These are phyloP conservation scores for Fagopyrum esculentum DNA, from an alignment of 148 eudicot genomes.

Conservation along the genomic window DNA sequence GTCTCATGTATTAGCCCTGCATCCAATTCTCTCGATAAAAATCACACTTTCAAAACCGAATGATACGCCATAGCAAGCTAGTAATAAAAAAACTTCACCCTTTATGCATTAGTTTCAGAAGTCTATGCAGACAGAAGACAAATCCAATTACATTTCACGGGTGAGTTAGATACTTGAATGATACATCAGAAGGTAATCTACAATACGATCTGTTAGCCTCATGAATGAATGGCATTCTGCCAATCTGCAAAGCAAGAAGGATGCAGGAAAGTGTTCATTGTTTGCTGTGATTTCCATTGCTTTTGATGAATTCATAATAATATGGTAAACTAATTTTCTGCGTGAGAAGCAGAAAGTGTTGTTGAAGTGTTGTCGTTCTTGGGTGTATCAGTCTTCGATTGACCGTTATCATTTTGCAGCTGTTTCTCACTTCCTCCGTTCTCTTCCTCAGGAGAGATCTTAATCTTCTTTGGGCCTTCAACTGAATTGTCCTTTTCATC, in stretches of 20 bases:
- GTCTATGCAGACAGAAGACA: too few species aligned
- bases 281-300: background rate
- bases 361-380: background rate
- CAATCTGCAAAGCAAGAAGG: background rate
- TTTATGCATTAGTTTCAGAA: too few species aligned
- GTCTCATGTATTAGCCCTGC: too few species aligned
- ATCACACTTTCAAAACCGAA: too few species aligned
- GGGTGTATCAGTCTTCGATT: background rate
- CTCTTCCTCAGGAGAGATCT: constrained; percentile 30
- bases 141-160: too few species aligned
- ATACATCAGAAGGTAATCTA: background rate
- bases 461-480: constrained; percentile 31
- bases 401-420: background rate
- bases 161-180: too few species aligned
- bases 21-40: too few species aligned
- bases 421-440: background rate
- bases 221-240: background rate
- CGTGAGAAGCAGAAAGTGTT: background rate
- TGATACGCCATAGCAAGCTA: too few species aligned
- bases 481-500: constrained; percentile 10
- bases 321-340: background rate
- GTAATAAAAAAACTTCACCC: too few species aligned
- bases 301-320: background rate
- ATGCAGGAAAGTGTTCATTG: background rate
- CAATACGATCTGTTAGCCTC: background rate